These are phyloP conservation scores for Middelhovenomyces tepae DNA, from an alignment of 805 yeast genomes.

Conservation along the genomic window DNA sequence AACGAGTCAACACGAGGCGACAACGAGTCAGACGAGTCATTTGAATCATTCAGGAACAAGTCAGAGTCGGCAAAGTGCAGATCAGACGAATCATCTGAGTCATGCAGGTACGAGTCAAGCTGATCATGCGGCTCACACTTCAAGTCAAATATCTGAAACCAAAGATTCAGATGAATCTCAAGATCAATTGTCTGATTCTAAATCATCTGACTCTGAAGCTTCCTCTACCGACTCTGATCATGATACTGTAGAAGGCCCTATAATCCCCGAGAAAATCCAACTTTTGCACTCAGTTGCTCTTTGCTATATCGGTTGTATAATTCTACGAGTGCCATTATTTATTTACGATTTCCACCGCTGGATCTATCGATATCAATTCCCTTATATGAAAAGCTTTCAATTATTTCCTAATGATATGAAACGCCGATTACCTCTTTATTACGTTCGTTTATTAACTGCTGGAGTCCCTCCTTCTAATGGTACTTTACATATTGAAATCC, in stretches of 20 bases:
- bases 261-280: no score
- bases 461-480: constrained; percentile 7
- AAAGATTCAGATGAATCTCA: no score
- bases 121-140: no score
- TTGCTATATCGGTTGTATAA: constrained; percentile 18
- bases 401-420: constrained; percentile 13
- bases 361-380: constrained; percentile 25
- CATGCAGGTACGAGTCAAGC: no score
- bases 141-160: no score
- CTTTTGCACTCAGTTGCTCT: constrained; percentile 25
- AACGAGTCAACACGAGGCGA: constrained; percentile 5
- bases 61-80: not conserved
- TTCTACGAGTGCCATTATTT: constrained; percentile 19
- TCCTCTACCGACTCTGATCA: no score
- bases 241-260: no score
- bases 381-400: constrained; percentile 16
- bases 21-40: no score
- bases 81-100: no score
- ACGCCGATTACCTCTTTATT: constrained; percentile 6
- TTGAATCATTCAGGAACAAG: not conserved
- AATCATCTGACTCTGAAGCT: no score
- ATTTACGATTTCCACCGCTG: constrained; percentile 20
- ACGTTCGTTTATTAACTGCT: constrained; percentile 8
- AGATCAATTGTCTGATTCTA: no score
- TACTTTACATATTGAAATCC: constrained; percentile 5